Evolutionary conservation across 257 asterid genomes (phyloP), one percentile per base, ranked within the genome.

Genomic region (Penstemon eatonii): DNA sequence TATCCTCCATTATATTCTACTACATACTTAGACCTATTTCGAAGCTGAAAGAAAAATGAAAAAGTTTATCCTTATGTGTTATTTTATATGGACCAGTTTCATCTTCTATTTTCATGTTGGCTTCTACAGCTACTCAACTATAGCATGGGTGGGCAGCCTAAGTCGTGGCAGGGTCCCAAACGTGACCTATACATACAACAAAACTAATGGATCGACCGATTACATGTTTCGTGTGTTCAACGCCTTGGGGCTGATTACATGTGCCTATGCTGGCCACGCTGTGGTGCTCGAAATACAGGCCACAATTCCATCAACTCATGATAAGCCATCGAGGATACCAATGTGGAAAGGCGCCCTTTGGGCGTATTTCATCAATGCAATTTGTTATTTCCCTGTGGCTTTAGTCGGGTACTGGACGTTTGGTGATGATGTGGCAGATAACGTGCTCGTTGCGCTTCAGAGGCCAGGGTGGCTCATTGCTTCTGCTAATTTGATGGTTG

Each of bases 251-350:
- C 86, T 76, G 54, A 63, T 84, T 6, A 68, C 89, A 2, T 84
- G 77, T 66, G 86, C 89, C 11, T 84, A 76, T 61, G 86, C 86
- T 5, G 86, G 89, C 1, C 84, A 81, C 45, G 86, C 89, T 1
- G 86, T 84, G 60, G 83, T 69, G 45, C 80, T 84, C 8, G 89
- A 84, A 70, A 84, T 84, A n/a, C 89, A 84, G 42, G 89, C 86
- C 40, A 84, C 89, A 8, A 76, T 84, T 63, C 86, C 89, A 37
- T 84, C 89, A 4, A 84, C 89, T 0, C 84, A 86, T 4, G 78
- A 81, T 52, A 81, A 69, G 76, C 86, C 89, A 15, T 84, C 89
- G 2, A 78, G 47, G 69, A 66, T 84, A 5, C 74, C 82, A 8
- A 84, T 84, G 89, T 84, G 89, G 89, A 84, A 78, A 25, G 33